A percentile compares a stretch with the other conserved stretches of the same genome.
Conservation (phyloP, 225 moss, liverwort and hornwort species). For the Pseudoscleropodium purum region DNA sequence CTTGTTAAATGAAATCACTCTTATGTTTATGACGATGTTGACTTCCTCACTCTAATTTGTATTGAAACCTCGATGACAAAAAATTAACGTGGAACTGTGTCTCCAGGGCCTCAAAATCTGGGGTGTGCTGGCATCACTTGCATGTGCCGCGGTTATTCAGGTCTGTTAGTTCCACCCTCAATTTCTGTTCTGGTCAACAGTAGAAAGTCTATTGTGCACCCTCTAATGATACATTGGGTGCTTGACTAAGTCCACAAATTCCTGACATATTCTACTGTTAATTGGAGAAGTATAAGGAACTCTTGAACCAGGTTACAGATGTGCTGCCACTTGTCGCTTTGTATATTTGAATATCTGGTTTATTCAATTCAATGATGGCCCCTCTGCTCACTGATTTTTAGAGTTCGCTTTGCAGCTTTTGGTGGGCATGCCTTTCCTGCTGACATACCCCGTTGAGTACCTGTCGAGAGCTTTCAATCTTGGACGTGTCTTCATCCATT, state of each 20-base stretch:
- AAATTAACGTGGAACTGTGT: background rate
- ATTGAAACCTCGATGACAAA: background rate
- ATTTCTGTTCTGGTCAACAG: background rate
- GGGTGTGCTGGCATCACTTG: conserved; percentile 72
- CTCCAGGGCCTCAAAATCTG: conserved; percentile 61
- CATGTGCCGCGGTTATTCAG: conserved; percentile 83
- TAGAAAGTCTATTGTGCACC: background rate
- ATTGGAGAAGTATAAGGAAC: background rate
- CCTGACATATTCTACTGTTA: background rate
- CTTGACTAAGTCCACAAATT: background rate
- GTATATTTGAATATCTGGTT: background rate
- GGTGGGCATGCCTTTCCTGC: conserved; percentile 73
- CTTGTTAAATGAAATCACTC: background rate
- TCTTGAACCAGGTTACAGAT: background rate
- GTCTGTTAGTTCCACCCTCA: conserved; percentile 14
- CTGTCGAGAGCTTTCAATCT: conserved; percentile 88
- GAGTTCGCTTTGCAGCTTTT: conserved; percentile 46
- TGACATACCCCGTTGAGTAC: conserved; percentile 73
- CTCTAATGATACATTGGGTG: background rate
- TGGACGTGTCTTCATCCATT: conserved; percentile 96
- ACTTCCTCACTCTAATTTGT: background rate
- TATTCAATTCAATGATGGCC: background rate
- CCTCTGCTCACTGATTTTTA: background rate
- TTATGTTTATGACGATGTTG: background rate
- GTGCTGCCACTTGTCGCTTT: background rate